phyloP scores from a whole-genome alignment of 176 grass and related monocot genomes.

The Poa pratensis region DNA sequence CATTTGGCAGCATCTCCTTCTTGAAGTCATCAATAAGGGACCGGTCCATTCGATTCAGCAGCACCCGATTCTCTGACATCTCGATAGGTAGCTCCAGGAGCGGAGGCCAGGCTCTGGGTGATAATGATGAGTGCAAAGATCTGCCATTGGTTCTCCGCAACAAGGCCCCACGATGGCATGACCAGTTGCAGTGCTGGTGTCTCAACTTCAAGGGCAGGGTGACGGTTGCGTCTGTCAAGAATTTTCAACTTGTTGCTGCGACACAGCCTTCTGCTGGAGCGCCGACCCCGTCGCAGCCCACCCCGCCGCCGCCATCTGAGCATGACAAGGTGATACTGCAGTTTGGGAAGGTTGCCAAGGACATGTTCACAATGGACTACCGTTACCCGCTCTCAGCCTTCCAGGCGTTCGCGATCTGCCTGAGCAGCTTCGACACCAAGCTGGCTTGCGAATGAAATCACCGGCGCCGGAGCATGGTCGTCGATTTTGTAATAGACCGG shows the following conservation, averaged over 20 bases:
- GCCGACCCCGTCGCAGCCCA: constrained; percentile 32
- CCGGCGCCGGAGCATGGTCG: neutral
- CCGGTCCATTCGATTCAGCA: constrained; percentile 64
- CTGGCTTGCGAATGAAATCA: constrained; percentile 68
- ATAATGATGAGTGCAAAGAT: constrained; percentile 57
- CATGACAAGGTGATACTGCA: constrained; percentile 82
- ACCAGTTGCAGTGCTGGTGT: constrained; percentile 93
- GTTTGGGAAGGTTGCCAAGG: constrained; percentile 76
- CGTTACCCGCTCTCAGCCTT: constrained; percentile 73
- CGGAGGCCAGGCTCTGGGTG: constrained; percentile 37
- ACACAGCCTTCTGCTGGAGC: constrained; percentile 51
- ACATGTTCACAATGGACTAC: constrained; percentile 94
- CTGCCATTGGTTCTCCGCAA: constrained; percentile 75
- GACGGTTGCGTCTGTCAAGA: constrained; percentile 85
- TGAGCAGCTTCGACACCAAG: constrained; percentile 88
- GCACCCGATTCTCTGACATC: constrained; percentile 66
- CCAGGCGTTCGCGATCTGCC: constrained; percentile 85
- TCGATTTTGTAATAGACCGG: constrained; percentile 33
- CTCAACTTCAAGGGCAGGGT: constrained; percentile 87
- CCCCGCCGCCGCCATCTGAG: constrained; percentile 41
- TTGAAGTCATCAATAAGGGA: constrained; percentile 60
- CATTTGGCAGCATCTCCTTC: constrained; percentile 77
- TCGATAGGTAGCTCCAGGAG: constrained; percentile 44
- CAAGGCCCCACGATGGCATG: constrained; percentile 89
- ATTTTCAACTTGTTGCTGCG: constrained; percentile 80